Conservation (phyloP, 2,329 filamentous ascomycete species). For the Chalaropsis thielavioides region DNA sequence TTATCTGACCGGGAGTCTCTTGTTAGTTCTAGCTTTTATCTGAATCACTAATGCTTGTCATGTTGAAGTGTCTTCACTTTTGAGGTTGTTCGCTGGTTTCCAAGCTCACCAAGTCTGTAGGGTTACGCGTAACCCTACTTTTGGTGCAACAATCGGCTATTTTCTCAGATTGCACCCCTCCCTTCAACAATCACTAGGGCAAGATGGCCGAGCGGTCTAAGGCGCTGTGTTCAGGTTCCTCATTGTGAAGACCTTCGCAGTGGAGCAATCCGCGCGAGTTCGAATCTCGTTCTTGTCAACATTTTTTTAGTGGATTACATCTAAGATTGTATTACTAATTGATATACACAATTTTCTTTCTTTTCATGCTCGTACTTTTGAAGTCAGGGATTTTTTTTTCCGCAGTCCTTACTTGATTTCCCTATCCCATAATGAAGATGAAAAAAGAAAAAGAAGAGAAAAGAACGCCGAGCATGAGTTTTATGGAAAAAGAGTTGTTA, state of each 20-base stretch:
- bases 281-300: conserved; percentile 24
- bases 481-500: background rate
- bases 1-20: no score
- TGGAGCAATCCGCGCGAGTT: conserved; percentile 18
- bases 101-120: background rate
- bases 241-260: conserved; percentile 10
- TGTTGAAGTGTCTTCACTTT: no score
- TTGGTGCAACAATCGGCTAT: background rate
- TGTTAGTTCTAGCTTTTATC: no score
- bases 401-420: background rate
- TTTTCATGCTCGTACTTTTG: background rate
- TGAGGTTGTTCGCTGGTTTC: no score
- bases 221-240: conserved; percentile 16
- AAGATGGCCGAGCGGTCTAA: conserved; percentile 17
- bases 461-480: background rate
- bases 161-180: background rate
- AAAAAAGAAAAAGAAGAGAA: background rate
- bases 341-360: background rate
- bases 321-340: no score
- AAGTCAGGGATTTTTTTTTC: background rate
- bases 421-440: background rate
- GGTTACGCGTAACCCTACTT: background rate
- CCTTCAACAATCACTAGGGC: background rate
- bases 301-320: conserved; percentile 17
- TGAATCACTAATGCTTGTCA: no score